These are phyloP conservation scores for Mitragyna speciosa DNA, from an alignment of 257 asterid species.

Conservation along the genomic window DNA sequence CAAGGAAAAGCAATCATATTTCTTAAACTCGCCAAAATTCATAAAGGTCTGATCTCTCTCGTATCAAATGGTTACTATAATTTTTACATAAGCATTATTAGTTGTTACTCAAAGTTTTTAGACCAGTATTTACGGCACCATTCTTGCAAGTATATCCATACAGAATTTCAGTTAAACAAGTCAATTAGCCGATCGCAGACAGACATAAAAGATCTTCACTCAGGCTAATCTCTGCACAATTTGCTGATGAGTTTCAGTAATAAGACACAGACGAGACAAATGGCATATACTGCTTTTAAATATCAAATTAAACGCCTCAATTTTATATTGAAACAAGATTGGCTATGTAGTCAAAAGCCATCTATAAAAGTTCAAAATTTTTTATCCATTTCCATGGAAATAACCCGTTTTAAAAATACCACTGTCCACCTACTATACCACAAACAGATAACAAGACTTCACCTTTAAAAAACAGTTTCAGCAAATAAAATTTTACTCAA, in stretches of 20 bases:
- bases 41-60: neutral
- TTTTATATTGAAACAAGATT: neutral
- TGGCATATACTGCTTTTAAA: neutral
- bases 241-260: neutral
- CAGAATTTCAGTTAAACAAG: neutral
- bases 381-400: too few species aligned
- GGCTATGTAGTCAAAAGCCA: neutral
- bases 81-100: neutral
- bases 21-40: neutral
- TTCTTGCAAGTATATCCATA: neutral
- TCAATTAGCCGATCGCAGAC: neutral
- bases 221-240: conserved; percentile 10
- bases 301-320: neutral
- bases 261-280: conserved; percentile 3
- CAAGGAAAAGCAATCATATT: neutral
- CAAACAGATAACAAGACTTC: neutral
- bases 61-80: neutral
- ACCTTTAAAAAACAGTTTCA: neutral
- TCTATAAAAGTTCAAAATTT: neutral
- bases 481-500: neutral
- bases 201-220: neutral
- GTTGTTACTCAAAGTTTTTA: neutral
- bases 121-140: neutral
- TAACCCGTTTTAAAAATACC: neutral
- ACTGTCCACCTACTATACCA: neutral